Base-by-base conservation (phyloP, 768 basidiomycete species). In the Coprinopsis strossmayeri region DNA sequence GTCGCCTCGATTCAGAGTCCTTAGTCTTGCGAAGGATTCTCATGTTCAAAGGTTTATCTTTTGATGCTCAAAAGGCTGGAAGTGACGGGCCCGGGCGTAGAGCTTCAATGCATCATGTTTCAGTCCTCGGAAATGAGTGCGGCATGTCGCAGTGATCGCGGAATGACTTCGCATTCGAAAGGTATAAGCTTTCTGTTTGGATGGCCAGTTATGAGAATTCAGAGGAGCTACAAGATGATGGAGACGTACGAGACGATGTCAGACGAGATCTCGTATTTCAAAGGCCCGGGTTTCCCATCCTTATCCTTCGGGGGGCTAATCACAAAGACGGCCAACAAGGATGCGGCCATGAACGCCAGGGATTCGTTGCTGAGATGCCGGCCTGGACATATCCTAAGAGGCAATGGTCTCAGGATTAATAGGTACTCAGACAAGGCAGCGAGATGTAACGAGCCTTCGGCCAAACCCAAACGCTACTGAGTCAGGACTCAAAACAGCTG, bases 191-290 rank as follows among this genome's bases (percentile, higher is more conserved):
- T 18, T 39, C 50, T 44, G 10, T 17, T 13, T 34, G 40, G 25
- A 30, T 28, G 11, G 27, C 17, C 17, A 53, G 44, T 3, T 18
- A 34, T 25, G 28, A 43, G 20, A 44, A 49, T 10, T 26, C 20
- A 51, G 61, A 45, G 48, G 60, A 59, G 55, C 57, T 12, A 59
- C 30, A n/a, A n/a, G n/a, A n/a, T n/a, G n/a, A n/a, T n/a, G n/a
- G n/a, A n/a, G n/a, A n/a, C n/a, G n/a, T n/a, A n/a, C n/a, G 59
- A 15, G 13, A 57, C 59, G 27, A 41, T 55, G 1, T 59, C 60
- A n/a, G n/a, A n/a, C n/a, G n/a, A n/a, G 21, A 59, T 47, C 17
- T 61, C 56, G 5, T 50, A 40, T 23, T 54, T 54, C 12, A 58
- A 47, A 32, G 56, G 32, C 5, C 60, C 28, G 2, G 50, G 48